These are phyloP conservation scores for Aspergillus sojae DNA, from an alignment of 2,329 filamentous ascomycete species.

Conservation along the genomic window DNA sequence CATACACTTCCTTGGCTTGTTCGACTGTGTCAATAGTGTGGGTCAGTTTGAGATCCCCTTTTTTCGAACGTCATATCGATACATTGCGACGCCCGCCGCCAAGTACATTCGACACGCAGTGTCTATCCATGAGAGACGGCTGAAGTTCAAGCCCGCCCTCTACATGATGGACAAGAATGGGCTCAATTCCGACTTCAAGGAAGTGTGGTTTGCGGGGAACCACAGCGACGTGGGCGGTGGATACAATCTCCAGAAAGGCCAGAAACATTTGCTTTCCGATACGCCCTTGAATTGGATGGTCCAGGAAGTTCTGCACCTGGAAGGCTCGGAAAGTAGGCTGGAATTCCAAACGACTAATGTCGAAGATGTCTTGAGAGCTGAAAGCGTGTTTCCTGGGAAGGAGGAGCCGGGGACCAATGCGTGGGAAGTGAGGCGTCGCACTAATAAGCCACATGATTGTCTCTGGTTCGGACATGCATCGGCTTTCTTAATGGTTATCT, in stretches of 20 bases:
- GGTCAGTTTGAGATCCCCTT: constrained; percentile 21
- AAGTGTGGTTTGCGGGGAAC: constrained; percentile 60
- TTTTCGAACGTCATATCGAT: constrained; percentile 35
- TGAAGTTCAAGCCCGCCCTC: constrained; percentile 59
- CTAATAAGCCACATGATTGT: constrained; percentile 35
- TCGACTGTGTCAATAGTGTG: constrained; percentile 59
- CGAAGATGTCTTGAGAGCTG: constrained; percentile 12
- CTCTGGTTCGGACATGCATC: constrained; percentile 35
- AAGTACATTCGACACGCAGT: constrained; percentile 56
- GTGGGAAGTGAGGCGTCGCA: constrained; percentile 16
- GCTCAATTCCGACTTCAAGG: constrained; percentile 48
- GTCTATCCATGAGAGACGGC: constrained; percentile 56
- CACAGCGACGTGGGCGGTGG: constrained; percentile 60
- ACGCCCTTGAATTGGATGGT: constrained; percentile 59
- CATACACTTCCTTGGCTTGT: constrained; percentile 59
- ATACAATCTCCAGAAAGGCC: constrained; percentile 43
- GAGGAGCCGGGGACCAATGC: constrained; percentile 19
- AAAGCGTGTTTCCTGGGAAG: constrained; percentile 14
- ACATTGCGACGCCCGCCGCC: constrained; percentile 48
- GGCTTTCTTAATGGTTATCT: constrained; percentile 27
- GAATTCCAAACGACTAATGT: constrained; percentile 23
- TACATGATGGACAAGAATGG: constrained; percentile 34
- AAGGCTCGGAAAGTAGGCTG: constrained; percentile 24
- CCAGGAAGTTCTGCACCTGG: constrained; percentile 43
- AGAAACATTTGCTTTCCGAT: constrained; percentile 47